Evolutionary conservation across 345 rosid genomes (phyloP), one percentile per base, ranked within the genome.

Genomic region (Euclidium syriacum): DNA sequence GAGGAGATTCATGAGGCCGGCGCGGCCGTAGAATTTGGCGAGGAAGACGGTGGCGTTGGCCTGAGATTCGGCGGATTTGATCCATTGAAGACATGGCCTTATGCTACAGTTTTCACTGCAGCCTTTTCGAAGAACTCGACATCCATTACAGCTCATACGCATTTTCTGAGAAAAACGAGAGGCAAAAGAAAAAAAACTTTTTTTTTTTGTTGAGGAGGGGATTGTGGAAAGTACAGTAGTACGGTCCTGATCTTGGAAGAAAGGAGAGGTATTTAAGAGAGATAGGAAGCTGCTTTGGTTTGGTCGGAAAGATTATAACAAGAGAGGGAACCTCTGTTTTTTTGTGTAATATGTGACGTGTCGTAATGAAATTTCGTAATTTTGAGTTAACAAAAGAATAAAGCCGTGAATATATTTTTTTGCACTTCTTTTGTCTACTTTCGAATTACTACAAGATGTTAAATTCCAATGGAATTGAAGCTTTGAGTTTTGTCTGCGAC

Each of bases 111-210:
- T 81, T 11, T 94, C 97, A 51, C 91, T 81, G 68, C 99, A 94
- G 12, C 97, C 99, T 60, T 94, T 94, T 30, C 99, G 85, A 4
- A 94, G 95, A 56, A 94, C 97, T 12, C 99, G 75, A 50, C 99
- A 94, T 7, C 99, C 99, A 78, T 94, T 94, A 64, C 99, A 94
- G 52, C 99, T 94, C 96, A 94, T 86, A 19, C 95, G 83, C 95
- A 84, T 86, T 78, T 66, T 75, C 43, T 20, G 23, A 36, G 51
- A 27, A 17, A 18, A 33, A 58, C 43, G 41, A 36, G 44, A 52
- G 29, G 32, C 43, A 36, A 44, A 17, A 11, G 25, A 36, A 39
- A 24, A 25, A 44, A 6, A 2, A 1, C 3, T 24, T 42, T 26
- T 42, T 32, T 11, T 12, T 19, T 47, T 24, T 26, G 23, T n/a